phyloP scores from a whole-genome alignment of 2,329 filamentous ascomycete genomes.

The Trichoderma sp. region DNA sequence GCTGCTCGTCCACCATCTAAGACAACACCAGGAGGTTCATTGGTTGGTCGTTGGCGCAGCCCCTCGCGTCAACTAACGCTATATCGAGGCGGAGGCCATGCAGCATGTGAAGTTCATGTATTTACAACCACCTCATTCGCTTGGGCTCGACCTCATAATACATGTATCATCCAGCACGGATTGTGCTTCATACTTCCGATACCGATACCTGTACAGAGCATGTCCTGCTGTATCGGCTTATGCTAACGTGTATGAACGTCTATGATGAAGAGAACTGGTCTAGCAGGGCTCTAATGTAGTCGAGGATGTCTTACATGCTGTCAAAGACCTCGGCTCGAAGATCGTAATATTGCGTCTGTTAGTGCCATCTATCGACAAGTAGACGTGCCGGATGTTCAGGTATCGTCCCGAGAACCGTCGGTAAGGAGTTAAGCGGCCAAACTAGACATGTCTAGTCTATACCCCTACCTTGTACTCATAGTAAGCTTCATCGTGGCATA shows the following conservation, averaged over 20 bases:
- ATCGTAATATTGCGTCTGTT: not conserved
- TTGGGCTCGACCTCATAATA: not conserved
- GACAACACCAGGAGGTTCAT: not conserved
- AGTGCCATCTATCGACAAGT: not conserved
- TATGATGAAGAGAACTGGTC: not conserved
- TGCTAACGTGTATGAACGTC: not conserved
- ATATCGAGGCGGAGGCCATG: not conserved
- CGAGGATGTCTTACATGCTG: not conserved
- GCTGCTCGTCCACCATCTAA: not conserved
- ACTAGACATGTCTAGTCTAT: not conserved
- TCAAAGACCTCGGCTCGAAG: not conserved
- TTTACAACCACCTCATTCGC: not conserved
- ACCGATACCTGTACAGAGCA: not conserved
- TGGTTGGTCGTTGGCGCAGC: not conserved
- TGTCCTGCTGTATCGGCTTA: not conserved
- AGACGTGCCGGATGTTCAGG: not conserved
- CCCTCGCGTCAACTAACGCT: not conserved
- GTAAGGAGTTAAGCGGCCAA: not conserved
- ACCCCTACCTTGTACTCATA: not conserved
- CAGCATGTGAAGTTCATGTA: not conserved
- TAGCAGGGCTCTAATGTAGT: not conserved
- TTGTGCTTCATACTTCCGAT: not conserved
- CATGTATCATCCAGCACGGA: not conserved
- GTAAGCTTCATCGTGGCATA: slow-evolving; percentile 12
- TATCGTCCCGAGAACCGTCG: not conserved